phyloP scores from a whole-genome alignment of 495 filamentous ascomycete genomes.

The Arthonia radiata region DNA sequence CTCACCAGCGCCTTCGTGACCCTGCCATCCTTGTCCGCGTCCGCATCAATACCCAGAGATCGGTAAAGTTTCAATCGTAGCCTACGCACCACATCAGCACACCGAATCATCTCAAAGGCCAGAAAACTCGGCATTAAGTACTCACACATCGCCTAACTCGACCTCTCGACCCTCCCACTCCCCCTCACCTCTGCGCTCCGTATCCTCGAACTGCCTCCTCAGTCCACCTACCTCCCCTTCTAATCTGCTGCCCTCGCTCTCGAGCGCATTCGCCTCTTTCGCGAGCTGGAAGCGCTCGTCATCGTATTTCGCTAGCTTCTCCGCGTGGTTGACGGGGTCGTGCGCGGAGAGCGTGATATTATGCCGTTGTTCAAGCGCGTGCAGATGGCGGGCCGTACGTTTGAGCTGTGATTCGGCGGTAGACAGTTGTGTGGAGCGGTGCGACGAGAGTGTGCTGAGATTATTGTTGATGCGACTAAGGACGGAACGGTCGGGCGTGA shows the following conservation, averaged over 20 bases:
- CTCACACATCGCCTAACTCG: too few relatives aligned
- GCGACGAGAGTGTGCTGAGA: conserved; percentile 49
- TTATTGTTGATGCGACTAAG: conserved; percentile 72
- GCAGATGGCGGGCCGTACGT: conserved; percentile 36
- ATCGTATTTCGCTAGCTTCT: conserved; percentile 59
- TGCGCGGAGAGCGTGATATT: conserved; percentile 42
- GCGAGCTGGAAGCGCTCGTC: conserved; percentile 87
- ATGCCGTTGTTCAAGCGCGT: conserved; percentile 42
- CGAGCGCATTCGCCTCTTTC: conserved; percentile 64
- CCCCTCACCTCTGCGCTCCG: conserved; percentile 46
- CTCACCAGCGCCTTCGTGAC: conserved; percentile 71
- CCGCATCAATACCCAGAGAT: conserved; percentile 70
- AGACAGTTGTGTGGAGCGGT: conserved; percentile 48
- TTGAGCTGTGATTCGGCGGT: conserved; percentile 46
- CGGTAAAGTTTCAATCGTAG: conserved; percentile 79
- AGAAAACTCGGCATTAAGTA: too few relatives aligned
- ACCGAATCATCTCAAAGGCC: too few relatives aligned
- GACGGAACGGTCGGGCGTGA: conserved; percentile 58
- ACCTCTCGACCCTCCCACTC: conserved; percentile 33
- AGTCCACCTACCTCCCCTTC: conserved; percentile 58
- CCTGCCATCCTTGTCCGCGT: conserved; percentile 55
- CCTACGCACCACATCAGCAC: conserved; percentile 20
- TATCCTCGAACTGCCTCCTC: conserved; percentile 45
- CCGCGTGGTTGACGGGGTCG: conserved; percentile 51
- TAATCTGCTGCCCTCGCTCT: conserved; percentile 76